These are phyloP conservation scores for Diaporthe vaccinii DNA, from an alignment of 2,329 filamentous ascomycete genomes.

Conservation along the genomic window DNA sequence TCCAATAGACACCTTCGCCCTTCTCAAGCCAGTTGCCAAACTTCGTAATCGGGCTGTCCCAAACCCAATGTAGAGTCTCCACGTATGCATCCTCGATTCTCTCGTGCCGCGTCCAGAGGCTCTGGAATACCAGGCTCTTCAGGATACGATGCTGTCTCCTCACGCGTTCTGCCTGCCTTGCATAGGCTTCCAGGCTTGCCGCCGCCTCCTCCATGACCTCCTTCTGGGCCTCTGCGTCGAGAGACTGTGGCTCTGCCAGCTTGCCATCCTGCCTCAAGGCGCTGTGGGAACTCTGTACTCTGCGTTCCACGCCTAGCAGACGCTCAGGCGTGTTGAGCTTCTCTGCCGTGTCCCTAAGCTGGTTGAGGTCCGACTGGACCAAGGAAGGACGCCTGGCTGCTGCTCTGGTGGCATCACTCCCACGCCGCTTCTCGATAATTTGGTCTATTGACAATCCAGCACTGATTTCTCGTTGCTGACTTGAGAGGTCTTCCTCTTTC, in stretches of 20 bases:
- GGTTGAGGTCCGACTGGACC: background rate
- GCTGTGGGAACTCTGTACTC: background rate
- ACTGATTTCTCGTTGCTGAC: background rate
- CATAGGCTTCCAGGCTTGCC: too few species aligned
- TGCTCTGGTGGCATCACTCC: background rate
- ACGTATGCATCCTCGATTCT: background rate
- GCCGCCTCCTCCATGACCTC: too few species aligned
- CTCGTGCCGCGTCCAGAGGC: too few species aligned
- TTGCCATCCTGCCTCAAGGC: too few species aligned
- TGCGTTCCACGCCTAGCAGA: background rate
- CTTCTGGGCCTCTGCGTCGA: too few species aligned
- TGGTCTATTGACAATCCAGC: background rate
- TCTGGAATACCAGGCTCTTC: too few species aligned
- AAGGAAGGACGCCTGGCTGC: background rate
- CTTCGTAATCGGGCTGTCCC: background rate
- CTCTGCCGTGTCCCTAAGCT: background rate
- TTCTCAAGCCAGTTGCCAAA: background rate
- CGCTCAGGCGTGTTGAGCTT: background rate
- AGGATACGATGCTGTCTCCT: too few species aligned
- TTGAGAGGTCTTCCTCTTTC: background rate
- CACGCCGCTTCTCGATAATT: background rate
- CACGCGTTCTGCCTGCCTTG: too few species aligned
- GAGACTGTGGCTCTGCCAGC: too few species aligned
- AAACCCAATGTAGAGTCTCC: background rate
- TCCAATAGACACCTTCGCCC: background rate